Evolutionary conservation across 306 rosid species (phyloP), one percentile per base, ranked within the genome.

Genomic region (Quercus mongolica): DNA sequence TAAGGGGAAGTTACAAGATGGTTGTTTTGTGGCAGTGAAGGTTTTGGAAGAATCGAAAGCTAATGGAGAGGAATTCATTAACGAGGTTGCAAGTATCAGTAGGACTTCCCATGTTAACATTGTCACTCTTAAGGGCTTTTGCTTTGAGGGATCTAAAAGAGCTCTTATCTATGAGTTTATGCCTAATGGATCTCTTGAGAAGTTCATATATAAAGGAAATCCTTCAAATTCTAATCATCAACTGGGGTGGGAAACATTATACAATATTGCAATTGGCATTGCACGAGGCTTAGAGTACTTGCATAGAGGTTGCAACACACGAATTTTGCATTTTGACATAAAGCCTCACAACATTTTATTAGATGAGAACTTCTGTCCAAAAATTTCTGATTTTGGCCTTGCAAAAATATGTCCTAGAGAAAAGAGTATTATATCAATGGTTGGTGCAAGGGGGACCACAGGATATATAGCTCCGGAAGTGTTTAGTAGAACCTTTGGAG

Each of bases 321-420:
- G 54, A 11, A 46, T 46, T 12, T 46, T 46, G 15, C 54, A 46
- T 46, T 46, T 46, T 83, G 87, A 85, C 57, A 76, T 6, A 49
- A 56, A 23, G 81, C 74, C 15, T 83, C 52, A 33, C 73, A 86
- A 86, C 81, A 78, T 86, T 57, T 85, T 86, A 33, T 79, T 86
- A 4, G 85, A 83, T 20, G 26, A 5, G 33, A 81, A 58, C 38
- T 86, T 4, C 61, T 0, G 73, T 30, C 87, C 78, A 14, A 85
- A 85, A 71, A 83, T 86, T 38, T 85, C 85, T 19, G 89, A 86
- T 28, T 86, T 86, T 75, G 87, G 89, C 4, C 81, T 86, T 78
- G 84, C 90, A 55, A 86, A 85, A 28, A 58, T 78, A 33, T 78
- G 70, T 44, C 87, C 87, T 4, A 71, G n/a, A 2, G 77, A 83